These are phyloP conservation scores for Vigna mungo DNA, from an alignment of 306 rosid species.

Conservation along the genomic window DNA sequence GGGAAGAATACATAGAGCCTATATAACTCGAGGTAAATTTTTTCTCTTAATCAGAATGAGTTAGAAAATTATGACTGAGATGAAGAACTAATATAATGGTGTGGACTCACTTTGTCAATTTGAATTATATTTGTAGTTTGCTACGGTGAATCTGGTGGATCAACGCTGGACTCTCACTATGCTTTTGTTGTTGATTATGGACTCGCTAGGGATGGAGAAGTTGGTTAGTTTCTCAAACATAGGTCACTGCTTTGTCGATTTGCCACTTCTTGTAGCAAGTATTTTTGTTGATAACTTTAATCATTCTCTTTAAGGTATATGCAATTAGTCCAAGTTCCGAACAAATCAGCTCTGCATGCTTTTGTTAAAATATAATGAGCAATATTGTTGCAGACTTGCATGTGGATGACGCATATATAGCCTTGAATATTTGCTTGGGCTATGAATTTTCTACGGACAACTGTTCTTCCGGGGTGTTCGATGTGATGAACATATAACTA, in stretches of 20 bases:
- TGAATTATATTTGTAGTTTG: slow-evolving; percentile 62
- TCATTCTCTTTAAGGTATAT: slow-evolving; percentile 18
- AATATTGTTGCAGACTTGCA: slow-evolving; percentile 68
- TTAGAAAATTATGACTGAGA: slow-evolving; percentile 22
- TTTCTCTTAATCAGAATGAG: slow-evolving; percentile 27
- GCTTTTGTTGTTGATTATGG: slow-evolving; percentile 96
- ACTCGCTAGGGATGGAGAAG: slow-evolving; percentile 71
- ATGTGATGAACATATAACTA: slow-evolving; percentile 81
- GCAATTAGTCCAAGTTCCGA: neutral
- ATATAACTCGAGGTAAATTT: slow-evolving; percentile 63
- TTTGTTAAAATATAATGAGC: too few species aligned
- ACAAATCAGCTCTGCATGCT: too few species aligned
- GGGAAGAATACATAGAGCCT: slow-evolving; percentile 74
- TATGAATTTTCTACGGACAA: slow-evolving; percentile 82
- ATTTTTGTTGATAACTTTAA: slow-evolving; percentile 16
- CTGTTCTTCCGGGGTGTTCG: slow-evolving; percentile 81
- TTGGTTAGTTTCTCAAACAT: slow-evolving; percentile 64
- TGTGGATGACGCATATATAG: slow-evolving; percentile 90
- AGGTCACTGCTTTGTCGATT: neutral
- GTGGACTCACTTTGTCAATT: slow-evolving; percentile 43
- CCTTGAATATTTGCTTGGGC: slow-evolving; percentile 90
- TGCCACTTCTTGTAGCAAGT: neutral
- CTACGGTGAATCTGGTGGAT: slow-evolving; percentile 84
- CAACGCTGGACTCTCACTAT: slow-evolving; percentile 87
- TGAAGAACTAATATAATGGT: neutral